These are phyloP conservation scores for Myxozyma melibiosi DNA, from an alignment of 805 yeast genomes.

Conservation along the genomic window DNA sequence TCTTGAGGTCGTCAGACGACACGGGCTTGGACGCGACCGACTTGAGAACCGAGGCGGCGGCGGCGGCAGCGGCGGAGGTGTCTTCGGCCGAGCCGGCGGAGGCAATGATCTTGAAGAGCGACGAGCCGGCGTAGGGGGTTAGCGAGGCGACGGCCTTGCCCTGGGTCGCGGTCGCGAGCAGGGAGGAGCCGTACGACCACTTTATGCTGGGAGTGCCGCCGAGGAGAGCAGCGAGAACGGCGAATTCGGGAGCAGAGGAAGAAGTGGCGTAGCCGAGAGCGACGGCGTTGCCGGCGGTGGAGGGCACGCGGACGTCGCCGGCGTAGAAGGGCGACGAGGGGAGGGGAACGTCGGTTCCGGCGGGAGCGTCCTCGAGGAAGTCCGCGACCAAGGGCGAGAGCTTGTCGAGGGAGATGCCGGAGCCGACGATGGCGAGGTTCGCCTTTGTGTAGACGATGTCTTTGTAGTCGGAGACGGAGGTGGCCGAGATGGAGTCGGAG, in stretches of 20 bases:
- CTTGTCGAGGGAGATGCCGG: constrained; percentile 74
- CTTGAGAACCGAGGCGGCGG: constrained; percentile 27
- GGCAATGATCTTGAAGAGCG: constrained; percentile 73
- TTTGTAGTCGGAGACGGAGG: constrained; percentile 69
- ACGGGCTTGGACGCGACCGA: constrained; percentile 33
- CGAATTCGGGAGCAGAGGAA: constrained; percentile 61
- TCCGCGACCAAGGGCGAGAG: constrained; percentile 67
- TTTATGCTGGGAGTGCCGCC: constrained; percentile 53
- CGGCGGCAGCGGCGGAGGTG: constrained; percentile 62
- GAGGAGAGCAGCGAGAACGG: constrained; percentile 70
- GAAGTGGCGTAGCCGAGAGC: constrained; percentile 81
- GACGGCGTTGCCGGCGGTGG: constrained; percentile 67
- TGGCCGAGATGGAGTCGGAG: constrained; percentile 55
- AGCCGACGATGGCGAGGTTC: constrained; percentile 69
- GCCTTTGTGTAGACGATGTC: constrained; percentile 65
- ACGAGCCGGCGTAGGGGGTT: constrained; percentile 72
- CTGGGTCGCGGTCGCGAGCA: constrained; percentile 51
- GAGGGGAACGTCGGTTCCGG: constrained; percentile 54
- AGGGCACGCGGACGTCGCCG: constrained; percentile 67
- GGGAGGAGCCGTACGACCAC: constrained; percentile 55
- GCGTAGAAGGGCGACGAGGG: constrained; percentile 51
- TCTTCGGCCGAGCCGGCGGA: constrained; percentile 59
- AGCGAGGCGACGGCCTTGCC: constrained; percentile 52
- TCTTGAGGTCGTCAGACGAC: constrained; percentile 46
- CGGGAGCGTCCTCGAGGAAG: constrained; percentile 55